phyloP scores from a whole-genome alignment of 768 basidiomycete genomes.

The Phylloporus sp. region DNA sequence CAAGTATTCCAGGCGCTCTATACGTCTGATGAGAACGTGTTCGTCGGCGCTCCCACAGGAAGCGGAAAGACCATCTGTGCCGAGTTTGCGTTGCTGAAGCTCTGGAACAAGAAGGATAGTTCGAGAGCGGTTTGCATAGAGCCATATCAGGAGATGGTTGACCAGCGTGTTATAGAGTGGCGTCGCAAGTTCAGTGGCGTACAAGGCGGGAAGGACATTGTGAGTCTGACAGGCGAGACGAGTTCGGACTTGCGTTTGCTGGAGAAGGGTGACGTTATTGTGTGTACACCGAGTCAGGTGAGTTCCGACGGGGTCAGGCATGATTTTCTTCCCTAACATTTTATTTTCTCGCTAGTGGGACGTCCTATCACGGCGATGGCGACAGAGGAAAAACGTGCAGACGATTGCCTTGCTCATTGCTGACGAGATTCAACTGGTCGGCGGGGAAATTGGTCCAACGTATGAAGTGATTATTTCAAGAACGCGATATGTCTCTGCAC shows the following conservation, averaged over 20 bases:
- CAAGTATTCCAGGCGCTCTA: conserved; percentile 99
- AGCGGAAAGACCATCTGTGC: conserved; percentile 98
- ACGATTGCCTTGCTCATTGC: conserved; percentile 90
- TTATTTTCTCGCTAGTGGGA: conserved; percentile 69
- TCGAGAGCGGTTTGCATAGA: conserved; percentile 91
- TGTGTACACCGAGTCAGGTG: conserved; percentile 91
- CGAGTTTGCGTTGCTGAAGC: conserved; percentile 89
- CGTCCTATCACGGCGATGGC: conserved; percentile 89
- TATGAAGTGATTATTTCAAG: conserved; percentile 85
- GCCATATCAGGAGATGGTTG: conserved; percentile 98
- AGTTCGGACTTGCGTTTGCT: conserved; percentile 86
- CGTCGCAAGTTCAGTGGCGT: conserved; percentile 72
- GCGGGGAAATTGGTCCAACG: conserved; percentile 91
- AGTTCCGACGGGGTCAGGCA: conserved; percentile 19
- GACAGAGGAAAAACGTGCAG: conserved; percentile 94
- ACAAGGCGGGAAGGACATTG: conserved; percentile 91
- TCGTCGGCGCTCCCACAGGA: conserved; percentile 95
- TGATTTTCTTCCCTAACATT: background rate
- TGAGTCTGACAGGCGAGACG: conserved; percentile 91
- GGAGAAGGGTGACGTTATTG: conserved; percentile 88
- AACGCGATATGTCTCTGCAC: conserved; percentile 93
- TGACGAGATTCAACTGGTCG: conserved; percentile 93
- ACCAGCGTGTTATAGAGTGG: conserved; percentile 88
- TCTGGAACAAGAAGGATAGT: conserved; percentile 87
- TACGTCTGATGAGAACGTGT: conserved; percentile 93